phyloP scores from a whole-genome alignment of 768 basidiomycete genomes.

The Phaffia australis region DNA sequence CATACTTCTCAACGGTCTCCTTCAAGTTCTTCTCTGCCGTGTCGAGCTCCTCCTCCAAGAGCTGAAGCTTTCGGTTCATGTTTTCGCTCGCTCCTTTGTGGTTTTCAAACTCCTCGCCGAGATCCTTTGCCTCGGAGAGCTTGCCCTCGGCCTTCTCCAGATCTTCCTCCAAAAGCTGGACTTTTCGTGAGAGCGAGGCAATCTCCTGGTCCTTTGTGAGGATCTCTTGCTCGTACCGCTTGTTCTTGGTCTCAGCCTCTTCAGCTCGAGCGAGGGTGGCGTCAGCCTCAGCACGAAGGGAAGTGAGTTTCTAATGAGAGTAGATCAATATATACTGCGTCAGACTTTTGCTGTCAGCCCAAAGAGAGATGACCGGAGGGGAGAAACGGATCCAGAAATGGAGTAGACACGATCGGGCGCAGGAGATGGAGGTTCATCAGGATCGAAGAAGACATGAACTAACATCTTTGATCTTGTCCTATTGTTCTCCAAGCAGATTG shows the following conservation, averaged over 20 bases:
- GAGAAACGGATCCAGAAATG: not conserved
- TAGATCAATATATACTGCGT: too few species aligned
- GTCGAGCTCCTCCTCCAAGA: constrained; percentile 92
- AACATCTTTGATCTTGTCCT: too few species aligned
- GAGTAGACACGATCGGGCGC: not conserved
- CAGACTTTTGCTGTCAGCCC: too few species aligned
- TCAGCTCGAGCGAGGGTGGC: constrained; percentile 70
- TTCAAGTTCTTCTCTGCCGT: constrained; percentile 90
- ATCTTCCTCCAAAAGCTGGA: constrained; percentile 49
- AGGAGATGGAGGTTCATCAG: too few species aligned
- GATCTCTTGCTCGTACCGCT: constrained; percentile 40
- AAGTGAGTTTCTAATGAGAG: constrained; percentile 44
- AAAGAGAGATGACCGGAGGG: too few species aligned
- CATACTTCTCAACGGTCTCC: constrained; percentile 92
- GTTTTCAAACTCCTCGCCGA: constrained; percentile 56
- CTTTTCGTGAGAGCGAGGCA: constrained; percentile 61
- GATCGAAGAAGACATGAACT: too few species aligned
- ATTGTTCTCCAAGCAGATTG: too few species aligned
- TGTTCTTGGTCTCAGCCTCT: constrained; percentile 59
- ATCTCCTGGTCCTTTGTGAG: constrained; percentile 79
- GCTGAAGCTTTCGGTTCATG: constrained; percentile 68
- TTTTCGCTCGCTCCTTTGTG: constrained; percentile 62
- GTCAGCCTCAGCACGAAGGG: constrained; percentile 78
- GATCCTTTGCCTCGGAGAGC: constrained; percentile 54
- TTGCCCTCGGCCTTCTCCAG: constrained; percentile 61